These are phyloP conservation scores for Metschnikowia kunwiensis DNA, from an alignment of 805 yeast species.

Conservation along the genomic window DNA sequence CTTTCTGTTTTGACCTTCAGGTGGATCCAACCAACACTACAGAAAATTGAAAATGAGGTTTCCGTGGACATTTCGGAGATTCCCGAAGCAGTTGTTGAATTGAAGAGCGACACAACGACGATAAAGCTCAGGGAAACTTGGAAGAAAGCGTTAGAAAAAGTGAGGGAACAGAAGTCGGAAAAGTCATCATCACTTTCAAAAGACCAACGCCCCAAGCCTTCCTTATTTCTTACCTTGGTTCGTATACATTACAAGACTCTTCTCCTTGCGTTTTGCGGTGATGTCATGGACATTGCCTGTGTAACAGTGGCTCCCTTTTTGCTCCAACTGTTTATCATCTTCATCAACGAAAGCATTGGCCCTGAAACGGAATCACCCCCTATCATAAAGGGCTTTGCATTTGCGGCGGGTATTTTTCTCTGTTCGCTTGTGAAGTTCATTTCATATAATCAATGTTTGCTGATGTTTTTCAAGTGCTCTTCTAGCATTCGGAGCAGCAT, in stretches of 20 bases:
- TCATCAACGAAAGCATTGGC: conserved; percentile 20
- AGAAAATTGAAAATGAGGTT: conserved; percentile 22
- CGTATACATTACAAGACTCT: conserved; percentile 13
- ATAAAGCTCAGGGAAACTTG: conserved; percentile 22
- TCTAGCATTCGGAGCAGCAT: conserved; percentile 43
- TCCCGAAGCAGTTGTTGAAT: conserved; percentile 15
- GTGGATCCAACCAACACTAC: conserved; percentile 29
- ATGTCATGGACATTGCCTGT: conserved; percentile 23
- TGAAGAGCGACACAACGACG: conserved; percentile 13
- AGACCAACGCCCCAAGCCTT: conserved; percentile 20
- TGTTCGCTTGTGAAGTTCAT: conserved; percentile 22
- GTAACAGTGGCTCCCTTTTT: conserved; percentile 29
- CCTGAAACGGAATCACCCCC: conserved; percentile 14
- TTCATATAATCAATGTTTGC: conserved; percentile 20
- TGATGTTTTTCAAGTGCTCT: conserved; percentile 21
- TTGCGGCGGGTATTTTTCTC: conserved; percentile 65
- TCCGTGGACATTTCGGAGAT: conserved; percentile 21
- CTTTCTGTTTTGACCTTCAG: conserved; percentile 23
- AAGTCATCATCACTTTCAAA: conserved; percentile 9
- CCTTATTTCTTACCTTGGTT: conserved; percentile 20
- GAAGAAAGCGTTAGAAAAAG: conserved; percentile 14
- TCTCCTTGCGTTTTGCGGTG: conserved; percentile 15
- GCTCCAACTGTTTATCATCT: conserved; percentile 28
- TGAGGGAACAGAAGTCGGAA: conserved; percentile 15
- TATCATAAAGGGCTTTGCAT: conserved; percentile 68